A percentile compares a stretch with the other conserved stretches of the same genome.
These are phyloP conservation scores for Axilococcus clingmanii DNA, from an alignment of 139 green algal genomes.

Conservation along the genomic window DNA sequence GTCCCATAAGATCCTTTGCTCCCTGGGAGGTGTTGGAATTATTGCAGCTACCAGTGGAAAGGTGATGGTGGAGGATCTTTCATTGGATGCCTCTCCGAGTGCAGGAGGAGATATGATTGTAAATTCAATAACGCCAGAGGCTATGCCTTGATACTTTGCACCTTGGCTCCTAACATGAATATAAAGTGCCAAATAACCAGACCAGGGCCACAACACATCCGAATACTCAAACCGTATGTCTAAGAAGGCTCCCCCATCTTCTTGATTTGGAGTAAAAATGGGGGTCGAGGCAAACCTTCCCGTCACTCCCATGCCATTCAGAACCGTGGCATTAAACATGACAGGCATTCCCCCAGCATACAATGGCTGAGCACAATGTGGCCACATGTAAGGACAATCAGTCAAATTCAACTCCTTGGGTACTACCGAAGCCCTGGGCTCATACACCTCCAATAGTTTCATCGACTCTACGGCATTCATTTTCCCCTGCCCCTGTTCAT, in stretches of 20 bases:
- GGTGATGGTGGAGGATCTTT: conserved; percentile 31
- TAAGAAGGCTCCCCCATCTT: conserved; percentile 51
- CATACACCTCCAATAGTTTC: conserved; percentile 59
- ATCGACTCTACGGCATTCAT: conserved; percentile 58
- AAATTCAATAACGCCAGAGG: conserved; percentile 44
- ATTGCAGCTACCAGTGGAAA: conserved; percentile 56
- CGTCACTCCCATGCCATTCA: conserved; percentile 88
- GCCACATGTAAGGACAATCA: conserved; percentile 94
- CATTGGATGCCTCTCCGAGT: conserved; percentile 17
- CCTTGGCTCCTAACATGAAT: conserved; percentile 55
- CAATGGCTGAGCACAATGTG: conserved; percentile 79
- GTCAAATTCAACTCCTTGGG: conserved; percentile 75
- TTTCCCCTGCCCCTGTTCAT: conserved; percentile 68
- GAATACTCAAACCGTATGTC: conserved; percentile 72
- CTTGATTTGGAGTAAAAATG: conserved; percentile 42
- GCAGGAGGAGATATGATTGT: conserved; percentile 60
- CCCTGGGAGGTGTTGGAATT: conserved; percentile 55
- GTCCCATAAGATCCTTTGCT: conserved; percentile 87
- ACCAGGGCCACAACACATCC: conserved; percentile 90
- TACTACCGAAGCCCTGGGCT: conserved; percentile 72
- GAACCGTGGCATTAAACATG: conserved; percentile 92
- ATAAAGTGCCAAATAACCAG: conserved; percentile 84
- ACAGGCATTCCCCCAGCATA: conserved; percentile 72
- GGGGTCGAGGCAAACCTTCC: conserved; percentile 47
- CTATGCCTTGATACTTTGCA: conserved; percentile 21